phyloP scores from a whole-genome alignment of 352 stramenopile genomes.

The Phytophthora citricola region DNA sequence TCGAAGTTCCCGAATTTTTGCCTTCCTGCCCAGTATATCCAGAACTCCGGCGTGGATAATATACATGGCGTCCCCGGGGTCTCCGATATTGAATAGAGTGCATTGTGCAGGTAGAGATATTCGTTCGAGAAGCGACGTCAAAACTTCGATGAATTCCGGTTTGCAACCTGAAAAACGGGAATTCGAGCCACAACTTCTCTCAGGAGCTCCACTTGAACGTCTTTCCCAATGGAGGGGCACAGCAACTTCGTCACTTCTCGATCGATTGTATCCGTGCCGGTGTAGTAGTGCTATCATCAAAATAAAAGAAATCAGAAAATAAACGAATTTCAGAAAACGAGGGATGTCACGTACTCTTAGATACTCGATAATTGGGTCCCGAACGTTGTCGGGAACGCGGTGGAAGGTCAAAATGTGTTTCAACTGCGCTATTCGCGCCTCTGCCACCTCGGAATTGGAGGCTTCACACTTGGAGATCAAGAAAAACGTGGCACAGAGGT shows the following conservation, averaged over 20 bases:
- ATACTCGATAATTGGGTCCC: neutral
- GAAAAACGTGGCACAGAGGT: conserved; percentile 69
- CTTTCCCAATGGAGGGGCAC: neutral
- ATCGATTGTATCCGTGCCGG: neutral
- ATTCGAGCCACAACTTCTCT: conserved; percentile 52
- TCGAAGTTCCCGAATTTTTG: neutral
- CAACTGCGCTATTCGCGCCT: conserved; percentile 66
- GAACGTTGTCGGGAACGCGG: neutral
- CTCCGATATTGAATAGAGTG: neutral
- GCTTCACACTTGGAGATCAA: conserved; percentile 73
- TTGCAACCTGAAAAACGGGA: conserved; percentile 57
- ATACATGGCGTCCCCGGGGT: neutral
- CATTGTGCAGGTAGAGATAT: neutral
- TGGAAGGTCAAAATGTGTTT: neutral
- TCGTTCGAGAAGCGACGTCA: neutral
- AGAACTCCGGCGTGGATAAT: neutral
- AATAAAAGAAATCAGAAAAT: too few relatives aligned
- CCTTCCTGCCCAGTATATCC: neutral
- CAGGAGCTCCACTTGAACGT: conserved; percentile 76
- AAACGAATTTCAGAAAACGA: too few relatives aligned
- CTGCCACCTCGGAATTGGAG: conserved; percentile 44
- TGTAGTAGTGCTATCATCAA: neutral
- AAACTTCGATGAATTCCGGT: neutral
- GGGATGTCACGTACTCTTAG: neutral
- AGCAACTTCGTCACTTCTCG: neutral